Conservation (phyloP, 306 rosid genomes). For the Delonix regia region DNA sequence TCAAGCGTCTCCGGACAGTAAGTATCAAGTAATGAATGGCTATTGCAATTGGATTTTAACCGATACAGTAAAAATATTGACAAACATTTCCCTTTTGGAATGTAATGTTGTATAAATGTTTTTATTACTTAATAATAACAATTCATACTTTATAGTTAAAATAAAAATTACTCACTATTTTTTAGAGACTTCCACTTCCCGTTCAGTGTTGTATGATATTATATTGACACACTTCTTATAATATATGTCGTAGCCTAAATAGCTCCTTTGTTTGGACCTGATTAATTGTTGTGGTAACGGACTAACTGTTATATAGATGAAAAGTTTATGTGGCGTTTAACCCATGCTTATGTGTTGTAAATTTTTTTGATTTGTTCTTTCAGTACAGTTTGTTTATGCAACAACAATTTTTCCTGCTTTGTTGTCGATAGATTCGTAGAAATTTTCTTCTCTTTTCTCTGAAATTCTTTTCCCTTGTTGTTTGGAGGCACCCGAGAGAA, state of each 20-base stretch:
- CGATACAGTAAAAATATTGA: conserved; percentile 10
- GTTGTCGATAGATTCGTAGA: background rate
- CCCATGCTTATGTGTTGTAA: background rate
- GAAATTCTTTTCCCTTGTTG: background rate
- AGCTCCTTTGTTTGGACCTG: background rate
- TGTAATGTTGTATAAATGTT: background rate
- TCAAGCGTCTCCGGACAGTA: conserved; percentile 89
- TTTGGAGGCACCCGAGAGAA: background rate
- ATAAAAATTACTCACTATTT: background rate
- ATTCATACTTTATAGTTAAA: background rate
- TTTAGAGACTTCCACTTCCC: background rate
- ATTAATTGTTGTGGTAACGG: background rate
- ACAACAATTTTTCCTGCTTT: background rate
- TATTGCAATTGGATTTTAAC: background rate
- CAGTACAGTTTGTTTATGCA: background rate
- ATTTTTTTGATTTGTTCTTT: background rate
- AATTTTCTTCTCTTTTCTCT: background rate
- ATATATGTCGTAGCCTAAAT: background rate
- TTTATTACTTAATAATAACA: background rate
- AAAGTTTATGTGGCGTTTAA: background rate
- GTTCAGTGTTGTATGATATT: background rate
- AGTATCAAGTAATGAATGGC: conserved; percentile 21
- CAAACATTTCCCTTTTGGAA: background rate
- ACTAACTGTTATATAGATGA: background rate
- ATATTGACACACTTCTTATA: background rate